Evolutionary conservation across 805 yeast genomes (phyloP).

Genomic region (Nematodospora valgi): DNA sequence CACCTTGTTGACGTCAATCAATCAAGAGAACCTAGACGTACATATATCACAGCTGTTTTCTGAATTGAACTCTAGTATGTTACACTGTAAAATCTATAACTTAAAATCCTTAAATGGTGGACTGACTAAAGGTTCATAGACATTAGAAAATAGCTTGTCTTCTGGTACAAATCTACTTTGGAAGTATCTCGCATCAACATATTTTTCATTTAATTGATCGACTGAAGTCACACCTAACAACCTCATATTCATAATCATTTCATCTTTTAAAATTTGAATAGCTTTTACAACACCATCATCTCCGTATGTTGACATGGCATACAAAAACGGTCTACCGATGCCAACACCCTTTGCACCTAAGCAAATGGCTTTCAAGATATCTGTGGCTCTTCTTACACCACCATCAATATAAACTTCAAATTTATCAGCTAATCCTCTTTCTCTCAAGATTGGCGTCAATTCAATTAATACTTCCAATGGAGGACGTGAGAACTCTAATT

Average conservation of each 20-base stretch:
- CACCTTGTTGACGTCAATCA: too few relatives aligned
- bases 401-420: slow-evolving; percentile 72
- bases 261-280: slow-evolving; percentile 57
- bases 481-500: slow-evolving; percentile 59
- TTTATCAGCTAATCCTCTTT: slow-evolving; percentile 40
- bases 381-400: slow-evolving; percentile 75
- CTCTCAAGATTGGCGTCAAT: slow-evolving; percentile 42
- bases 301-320: slow-evolving; percentile 79
- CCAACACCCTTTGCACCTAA: slow-evolving; percentile 78
- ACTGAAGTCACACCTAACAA: slow-evolving; percentile 56
- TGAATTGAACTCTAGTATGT: too few relatives aligned
- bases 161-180: slow-evolving; percentile 44
- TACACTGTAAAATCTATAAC: too few relatives aligned
- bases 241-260: slow-evolving; percentile 63
- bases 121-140: slow-evolving; percentile 53
- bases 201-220: slow-evolving; percentile 51
- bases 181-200: slow-evolving; percentile 55
- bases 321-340: slow-evolving; percentile 70
- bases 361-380: slow-evolving; percentile 70
- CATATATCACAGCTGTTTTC: too few relatives aligned
- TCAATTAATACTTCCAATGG: slow-evolving; percentile 62
- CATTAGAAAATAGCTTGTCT: slow-evolving; percentile 52
- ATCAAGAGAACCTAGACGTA: too few relatives aligned
- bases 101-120: slow-evolving; percentile 46
- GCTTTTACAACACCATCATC: slow-evolving; percentile 68